These are phyloP conservation scores for Lophium mytilinum DNA, from an alignment of 495 filamentous ascomycete genomes.

Conservation along the genomic window DNA sequence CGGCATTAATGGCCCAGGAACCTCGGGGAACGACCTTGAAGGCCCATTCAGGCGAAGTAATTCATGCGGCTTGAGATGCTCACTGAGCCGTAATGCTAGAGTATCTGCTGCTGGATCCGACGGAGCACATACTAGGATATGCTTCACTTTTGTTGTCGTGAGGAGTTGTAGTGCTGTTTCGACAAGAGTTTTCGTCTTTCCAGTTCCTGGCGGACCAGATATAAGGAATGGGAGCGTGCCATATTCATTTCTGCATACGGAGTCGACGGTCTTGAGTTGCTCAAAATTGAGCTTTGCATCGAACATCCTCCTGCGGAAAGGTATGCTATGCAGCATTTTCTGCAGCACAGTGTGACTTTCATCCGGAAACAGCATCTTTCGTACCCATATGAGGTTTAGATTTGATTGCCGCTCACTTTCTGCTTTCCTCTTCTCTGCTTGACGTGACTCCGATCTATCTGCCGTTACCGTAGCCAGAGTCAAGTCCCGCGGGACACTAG, in stretches of 20 bases:
- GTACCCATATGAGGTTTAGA: slow-evolving; percentile 30
- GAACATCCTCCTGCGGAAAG: slow-evolving; percentile 29
- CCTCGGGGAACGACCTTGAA: slow-evolving; percentile 42
- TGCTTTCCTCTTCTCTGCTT: no score
- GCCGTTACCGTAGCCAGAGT: no score
- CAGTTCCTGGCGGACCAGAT: slow-evolving; percentile 47
- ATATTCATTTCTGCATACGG: slow-evolving; percentile 39
- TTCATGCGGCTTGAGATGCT: slow-evolving; percentile 33
- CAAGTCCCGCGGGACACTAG: no score
- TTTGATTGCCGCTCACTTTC: no score
- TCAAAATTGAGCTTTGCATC: slow-evolving; percentile 45
- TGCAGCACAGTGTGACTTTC: slow-evolving; percentile 36
- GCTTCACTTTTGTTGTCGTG: slow-evolving; percentile 16
- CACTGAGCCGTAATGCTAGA: slow-evolving; percentile 40
- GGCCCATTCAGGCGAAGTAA: slow-evolving; percentile 44
- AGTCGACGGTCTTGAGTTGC: slow-evolving; percentile 42
- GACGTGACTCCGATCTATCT: no score
- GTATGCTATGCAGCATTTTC: slow-evolving; percentile 31
- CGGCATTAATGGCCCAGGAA: slow-evolving; percentile 38
- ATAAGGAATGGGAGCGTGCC: slow-evolving; percentile 46
- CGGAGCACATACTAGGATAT: slow-evolving; percentile 49
- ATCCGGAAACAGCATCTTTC: slow-evolving; percentile 45
- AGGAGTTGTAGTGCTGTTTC: slow-evolving; percentile 39
- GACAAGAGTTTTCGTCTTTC: slow-evolving; percentile 50
- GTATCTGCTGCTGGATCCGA: slow-evolving; percentile 51